Base-by-base conservation (phyloP, 2,329 filamentous ascomycete genomes). In the Colletotrichum lupini region DNA sequence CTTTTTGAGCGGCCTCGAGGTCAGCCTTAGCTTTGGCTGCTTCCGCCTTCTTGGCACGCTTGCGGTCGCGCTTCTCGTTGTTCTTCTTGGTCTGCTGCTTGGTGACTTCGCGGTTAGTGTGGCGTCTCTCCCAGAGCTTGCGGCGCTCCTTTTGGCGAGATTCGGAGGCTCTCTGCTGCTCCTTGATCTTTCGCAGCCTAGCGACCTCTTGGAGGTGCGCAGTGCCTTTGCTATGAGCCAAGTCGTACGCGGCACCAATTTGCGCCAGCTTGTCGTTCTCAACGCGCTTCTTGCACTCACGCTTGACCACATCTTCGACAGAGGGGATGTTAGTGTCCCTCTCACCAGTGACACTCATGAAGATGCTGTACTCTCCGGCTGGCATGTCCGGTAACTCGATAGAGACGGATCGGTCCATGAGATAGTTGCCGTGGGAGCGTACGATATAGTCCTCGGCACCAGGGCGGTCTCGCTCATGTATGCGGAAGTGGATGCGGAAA, bases 211-310 rank as follows among this genome's bases (percentile, higher is more conserved):
- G 83, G 75, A 89, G 80, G 67, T 89, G 86, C 1, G 83, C 81
- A 61, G 86, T 84, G 1, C 87, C 89, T 79, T 91, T 91, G 81
- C 85, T 87, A 76, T 92, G 90, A 0, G 90, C 90, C 6, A 91
- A 77, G 76, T 92, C 89, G 72, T 92, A 91, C 0, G 89, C 87
- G 52, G 86, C 84, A 2, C 89, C 90, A 6, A 91, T 87, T 52
- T 89, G 87, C 1, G 88, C 85, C 2, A 92, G 82, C 79, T 91
- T 92, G 57, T 90, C 88, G 61, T 91, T 90, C 74, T 89, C 86
- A 32, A 80, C 79, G 14, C 88, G 85, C 1, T 80, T 77, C 61
- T 83, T 79, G 69, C 85, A 87, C 76, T 90, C 86, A 14, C 82
- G 81, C 77, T 88, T 88, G 28, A 91, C 85, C 1, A 92, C 87